Conservation (phyloP, 2,329 filamentous ascomycete genomes). For the Fusarium veterinarium region DNA sequence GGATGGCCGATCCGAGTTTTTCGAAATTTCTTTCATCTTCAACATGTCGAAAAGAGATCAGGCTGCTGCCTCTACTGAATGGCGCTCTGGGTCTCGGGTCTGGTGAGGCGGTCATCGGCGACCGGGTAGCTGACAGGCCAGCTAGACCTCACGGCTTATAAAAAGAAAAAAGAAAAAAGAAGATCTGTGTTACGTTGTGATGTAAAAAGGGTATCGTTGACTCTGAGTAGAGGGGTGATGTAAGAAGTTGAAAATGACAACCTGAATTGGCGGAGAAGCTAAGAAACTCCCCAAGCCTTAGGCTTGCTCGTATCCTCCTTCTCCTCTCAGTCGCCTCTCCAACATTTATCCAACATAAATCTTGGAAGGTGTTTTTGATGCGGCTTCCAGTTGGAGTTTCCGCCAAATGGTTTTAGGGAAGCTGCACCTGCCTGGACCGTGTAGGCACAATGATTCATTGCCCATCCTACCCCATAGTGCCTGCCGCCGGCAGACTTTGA, state of each 20-base stretch:
- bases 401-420: background rate
- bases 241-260: background rate
- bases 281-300: background rate
- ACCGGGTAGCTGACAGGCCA: background rate
- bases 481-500: background rate
- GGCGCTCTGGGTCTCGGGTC: background rate
- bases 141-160: background rate
- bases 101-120: constrained; percentile 15
- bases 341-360: background rate
- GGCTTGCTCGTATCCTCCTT: background rate
- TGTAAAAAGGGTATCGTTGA: background rate
- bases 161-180: background rate
- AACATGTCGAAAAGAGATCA: constrained; percentile 10
- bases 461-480: background rate
- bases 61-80: background rate
- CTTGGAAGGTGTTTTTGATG: background rate
- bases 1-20: constrained; percentile 10
- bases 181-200: background rate
- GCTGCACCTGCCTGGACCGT: background rate
- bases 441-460: background rate
- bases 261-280: background rate
- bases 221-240: background rate
- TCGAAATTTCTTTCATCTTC: constrained; percentile 22
- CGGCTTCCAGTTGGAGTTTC: background rate
- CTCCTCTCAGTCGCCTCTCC: background rate